These are phyloP conservation scores for Beta corolliflora DNA, from an alignment of 179 eudicot genomes.

Conservation along the genomic window DNA sequence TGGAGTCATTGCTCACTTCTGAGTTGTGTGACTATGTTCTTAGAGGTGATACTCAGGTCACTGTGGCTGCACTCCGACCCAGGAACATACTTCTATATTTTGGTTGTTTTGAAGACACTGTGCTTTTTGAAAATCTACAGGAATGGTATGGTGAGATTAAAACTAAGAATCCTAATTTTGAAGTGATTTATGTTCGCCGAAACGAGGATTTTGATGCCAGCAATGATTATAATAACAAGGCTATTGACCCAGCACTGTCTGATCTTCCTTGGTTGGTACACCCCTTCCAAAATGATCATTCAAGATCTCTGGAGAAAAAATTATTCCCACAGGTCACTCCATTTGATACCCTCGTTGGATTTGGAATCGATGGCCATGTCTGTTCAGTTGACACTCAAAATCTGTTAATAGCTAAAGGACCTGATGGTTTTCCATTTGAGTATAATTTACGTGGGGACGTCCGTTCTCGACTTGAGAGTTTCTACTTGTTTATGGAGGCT, in stretches of 20 bases:
- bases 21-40: neutral
- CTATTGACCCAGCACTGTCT: too few species aligned
- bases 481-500: too few species aligned
- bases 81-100: neutral
- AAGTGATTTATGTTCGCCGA: neutral
- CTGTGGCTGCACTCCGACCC: neutral
- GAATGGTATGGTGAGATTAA: neutral
- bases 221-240: neutral
- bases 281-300: neutral
- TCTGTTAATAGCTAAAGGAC: too few species aligned
- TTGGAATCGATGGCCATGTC: neutral
- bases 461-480: too few species aligned
- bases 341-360: neutral
- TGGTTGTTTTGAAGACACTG: neutral
- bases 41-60: neutral
- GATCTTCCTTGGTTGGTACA: neutral
- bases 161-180: neutral
- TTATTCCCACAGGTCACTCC: neutral
- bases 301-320: neutral
- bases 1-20: neutral
- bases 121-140: too few species aligned
- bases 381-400: neutral
- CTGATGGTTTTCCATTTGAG: too few species aligned
- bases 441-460: too few species aligned
- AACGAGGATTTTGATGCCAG: too few species aligned